phyloP scores from a whole-genome alignment of 106 monocot species.

The Posidonia australis region DNA sequence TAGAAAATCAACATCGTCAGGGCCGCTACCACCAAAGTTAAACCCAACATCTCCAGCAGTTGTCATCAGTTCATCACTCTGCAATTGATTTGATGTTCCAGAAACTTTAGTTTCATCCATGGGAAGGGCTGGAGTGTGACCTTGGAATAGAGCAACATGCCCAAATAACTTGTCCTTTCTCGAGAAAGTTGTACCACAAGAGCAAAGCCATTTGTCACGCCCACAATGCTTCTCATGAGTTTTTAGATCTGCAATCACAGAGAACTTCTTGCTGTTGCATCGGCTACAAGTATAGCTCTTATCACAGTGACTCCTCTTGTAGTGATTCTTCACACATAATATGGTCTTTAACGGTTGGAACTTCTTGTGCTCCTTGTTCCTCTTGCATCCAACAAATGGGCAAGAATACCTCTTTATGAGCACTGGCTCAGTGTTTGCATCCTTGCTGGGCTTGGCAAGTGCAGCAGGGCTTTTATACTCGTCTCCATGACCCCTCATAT shows the following conservation, averaged over 20 bases:
- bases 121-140: constrained; percentile 58
- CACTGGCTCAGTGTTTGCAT: constrained; percentile 19
- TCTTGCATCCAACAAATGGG: constrained; percentile 74
- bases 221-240: constrained; percentile 96
- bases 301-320: constrained; percentile 87
- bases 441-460: constrained; percentile 76
- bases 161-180: constrained; percentile 90
- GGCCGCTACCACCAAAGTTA: constrained; percentile 3
- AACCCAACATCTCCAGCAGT: constrained; percentile 2
- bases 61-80: not conserved
- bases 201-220: constrained; percentile 63
- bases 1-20: constrained; percentile 5
- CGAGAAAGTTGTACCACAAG: constrained; percentile 77
- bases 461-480: constrained; percentile 84
- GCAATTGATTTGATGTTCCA: not conserved
- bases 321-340: constrained; percentile 91
- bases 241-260: constrained; percentile 72
- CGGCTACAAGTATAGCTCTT: constrained; percentile 63
- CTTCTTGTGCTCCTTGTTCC: constrained; percentile 92
- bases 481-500: constrained; percentile 97
- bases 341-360: constrained; percentile 93
- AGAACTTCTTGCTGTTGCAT: constrained; percentile 73
- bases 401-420: constrained; percentile 70
- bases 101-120: constrained; percentile 6
- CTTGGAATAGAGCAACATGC: constrained; percentile 79